A percentile compares a stretch with the other conserved stretches of the same genome.
These are phyloP conservation scores for Tanacetum coccineum DNA, from an alignment of 129 eudicot genomes.

Conservation along the genomic window DNA sequence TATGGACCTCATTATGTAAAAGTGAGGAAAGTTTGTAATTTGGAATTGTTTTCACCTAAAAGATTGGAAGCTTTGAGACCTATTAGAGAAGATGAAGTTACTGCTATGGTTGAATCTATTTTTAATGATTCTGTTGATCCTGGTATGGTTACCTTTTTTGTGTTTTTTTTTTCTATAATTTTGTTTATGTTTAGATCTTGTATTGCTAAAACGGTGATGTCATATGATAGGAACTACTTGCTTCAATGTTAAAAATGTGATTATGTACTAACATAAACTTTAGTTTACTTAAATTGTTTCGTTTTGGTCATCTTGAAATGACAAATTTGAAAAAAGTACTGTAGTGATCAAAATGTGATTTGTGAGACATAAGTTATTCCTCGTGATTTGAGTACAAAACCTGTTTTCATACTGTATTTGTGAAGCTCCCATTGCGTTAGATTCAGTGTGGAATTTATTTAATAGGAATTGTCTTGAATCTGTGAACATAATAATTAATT, in stretches of 20 bases:
- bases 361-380: too few relatives aligned
- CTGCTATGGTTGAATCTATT: conserved; percentile 82
- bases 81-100: conserved; percentile 84
- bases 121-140: conserved; percentile 44
- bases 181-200: background rate
- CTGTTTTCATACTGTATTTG: background rate
- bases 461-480: background rate
- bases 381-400: background rate
- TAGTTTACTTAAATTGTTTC: too few relatives aligned
- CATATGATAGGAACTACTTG: too few relatives aligned
- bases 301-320: too few relatives aligned
- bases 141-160: conserved; percentile 33
- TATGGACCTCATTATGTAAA: conserved; percentile 94
- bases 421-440: background rate
- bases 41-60: conserved; percentile 78
- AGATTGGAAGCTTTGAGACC: conserved; percentile 82
- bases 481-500: background rate
- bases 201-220: too few relatives aligned
- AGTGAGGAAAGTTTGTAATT: conserved; percentile 74
- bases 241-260: too few relatives aligned
- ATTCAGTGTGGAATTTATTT: too few relatives aligned
- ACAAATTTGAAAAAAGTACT: too few relatives aligned
- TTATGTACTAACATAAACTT: too few relatives aligned
- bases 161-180: background rate
- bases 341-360: too few relatives aligned